phyloP scores from a whole-genome alignment of 129 eudicot species.

The Pseudognaphalium luteoalbum region DNA sequence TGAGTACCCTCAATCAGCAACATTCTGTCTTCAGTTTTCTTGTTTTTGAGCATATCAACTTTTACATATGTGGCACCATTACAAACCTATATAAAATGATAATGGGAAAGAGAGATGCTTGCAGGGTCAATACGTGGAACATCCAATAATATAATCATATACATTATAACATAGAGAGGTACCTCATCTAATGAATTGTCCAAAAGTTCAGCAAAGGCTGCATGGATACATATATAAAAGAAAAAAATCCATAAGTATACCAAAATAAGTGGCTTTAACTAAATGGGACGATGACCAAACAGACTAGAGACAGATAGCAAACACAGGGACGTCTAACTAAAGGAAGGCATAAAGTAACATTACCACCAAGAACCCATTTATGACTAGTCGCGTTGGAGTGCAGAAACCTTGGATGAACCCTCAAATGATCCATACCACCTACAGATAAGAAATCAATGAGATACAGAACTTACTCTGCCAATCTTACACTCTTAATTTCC shows the following conservation, averaged over 20 bases:
- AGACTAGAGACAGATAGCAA: constrained; percentile 9
- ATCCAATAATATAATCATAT: background rate
- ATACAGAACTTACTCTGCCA: background rate
- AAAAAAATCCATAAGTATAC: background rate
- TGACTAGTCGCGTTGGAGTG: constrained; percentile 99
- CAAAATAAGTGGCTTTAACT: constrained; percentile 15
- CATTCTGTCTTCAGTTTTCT: constrained; percentile 84
- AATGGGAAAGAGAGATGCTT: background rate
- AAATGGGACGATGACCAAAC: background rate
- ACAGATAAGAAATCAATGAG: constrained; percentile 16
- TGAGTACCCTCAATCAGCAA: constrained; percentile 78
- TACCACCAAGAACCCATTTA: constrained; percentile 99
- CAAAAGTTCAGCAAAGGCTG: constrained; percentile 96
- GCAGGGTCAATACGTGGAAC: background rate
- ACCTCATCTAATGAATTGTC: constrained; percentile 98
- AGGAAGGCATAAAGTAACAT: constrained; percentile 12
- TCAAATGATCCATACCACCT: constrained; percentile 98
- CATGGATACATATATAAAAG: constrained; percentile 16
- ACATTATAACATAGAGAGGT: constrained; percentile 9
- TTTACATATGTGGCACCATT: constrained; percentile 87
- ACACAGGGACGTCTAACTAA: constrained; percentile 2
- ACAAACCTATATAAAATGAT: constrained; percentile 48
- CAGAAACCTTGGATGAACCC: constrained; percentile 94
- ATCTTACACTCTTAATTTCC: background rate
- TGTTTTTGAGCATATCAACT: constrained; percentile 74